These are phyloP conservation scores for Tricholoma flavovirens DNA, from an alignment of 768 basidiomycete genomes.

Conservation along the genomic window DNA sequence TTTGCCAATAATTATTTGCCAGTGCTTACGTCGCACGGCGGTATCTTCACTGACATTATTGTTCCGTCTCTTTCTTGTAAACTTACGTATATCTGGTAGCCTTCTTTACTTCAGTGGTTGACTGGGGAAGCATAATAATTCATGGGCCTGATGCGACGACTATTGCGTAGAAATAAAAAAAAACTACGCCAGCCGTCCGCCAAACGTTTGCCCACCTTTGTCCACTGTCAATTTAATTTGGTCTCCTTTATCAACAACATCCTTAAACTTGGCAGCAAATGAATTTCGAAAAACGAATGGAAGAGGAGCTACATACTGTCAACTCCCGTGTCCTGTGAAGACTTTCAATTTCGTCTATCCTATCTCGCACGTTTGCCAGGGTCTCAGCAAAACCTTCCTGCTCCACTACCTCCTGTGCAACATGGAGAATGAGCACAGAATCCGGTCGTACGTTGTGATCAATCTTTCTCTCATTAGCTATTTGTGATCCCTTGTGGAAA, in stretches of 20 bases:
- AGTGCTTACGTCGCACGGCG: slow-evolving; percentile 19
- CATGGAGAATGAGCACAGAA: slow-evolving; percentile 69
- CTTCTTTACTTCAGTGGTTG: background rate
- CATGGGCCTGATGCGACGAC: background rate
- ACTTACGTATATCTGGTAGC: slow-evolving; percentile 8
- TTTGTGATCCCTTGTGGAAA: background rate
- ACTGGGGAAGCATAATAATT: background rate
- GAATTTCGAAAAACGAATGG: slow-evolving; percentile 15
- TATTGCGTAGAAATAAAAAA: background rate
- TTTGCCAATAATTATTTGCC: background rate
- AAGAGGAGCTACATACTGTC: slow-evolving; percentile 38
- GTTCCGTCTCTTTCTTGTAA: slow-evolving; percentile 8
- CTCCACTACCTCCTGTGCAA: slow-evolving; percentile 63
- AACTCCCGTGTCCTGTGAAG: slow-evolving; percentile 73
- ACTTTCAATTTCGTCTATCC: slow-evolving; percentile 86
- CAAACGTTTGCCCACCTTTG: slow-evolving; percentile 36
- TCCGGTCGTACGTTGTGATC: slow-evolving; percentile 76
- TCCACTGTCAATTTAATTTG: slow-evolving; percentile 50
- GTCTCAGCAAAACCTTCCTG: slow-evolving; percentile 79
- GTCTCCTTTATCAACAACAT: slow-evolving; percentile 40
- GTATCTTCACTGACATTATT: slow-evolving; percentile 13
- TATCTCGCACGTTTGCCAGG: slow-evolving; percentile 62
- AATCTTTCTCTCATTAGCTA: slow-evolving; percentile 37
- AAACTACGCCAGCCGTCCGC: slow-evolving; percentile 8
- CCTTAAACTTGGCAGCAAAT: slow-evolving; percentile 37